Conservation (phyloP, 2,329 filamentous ascomycete species). For the Aureobasidium sp. region DNA sequence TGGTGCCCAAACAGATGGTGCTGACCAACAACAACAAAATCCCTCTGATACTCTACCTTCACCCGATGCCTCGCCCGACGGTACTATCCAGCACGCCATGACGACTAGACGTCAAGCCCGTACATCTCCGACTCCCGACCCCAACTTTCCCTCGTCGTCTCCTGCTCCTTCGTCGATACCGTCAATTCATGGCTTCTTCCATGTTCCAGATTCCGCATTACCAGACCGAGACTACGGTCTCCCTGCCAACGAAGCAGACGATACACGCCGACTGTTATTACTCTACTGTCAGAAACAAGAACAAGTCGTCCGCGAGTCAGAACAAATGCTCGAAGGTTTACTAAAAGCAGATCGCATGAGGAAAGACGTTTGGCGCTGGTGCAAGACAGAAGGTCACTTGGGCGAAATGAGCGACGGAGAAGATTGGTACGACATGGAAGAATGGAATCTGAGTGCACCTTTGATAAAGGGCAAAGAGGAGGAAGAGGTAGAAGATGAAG, state of each 20-base stretch:
- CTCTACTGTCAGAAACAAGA: constrained; percentile 81
- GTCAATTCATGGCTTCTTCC: constrained; percentile 69
- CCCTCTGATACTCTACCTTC: neutral
- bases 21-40: neutral
- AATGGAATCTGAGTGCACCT: constrained; percentile 68
- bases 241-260: constrained; percentile 67
- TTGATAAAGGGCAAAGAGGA: constrained; percentile 79
- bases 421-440: constrained; percentile 80
- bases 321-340: constrained; percentile 62
- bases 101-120: constrained; percentile 48
- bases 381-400: constrained; percentile 69
- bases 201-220: constrained; percentile 54
- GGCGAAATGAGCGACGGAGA: constrained; percentile 80
- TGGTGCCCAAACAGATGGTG: constrained; percentile 6
- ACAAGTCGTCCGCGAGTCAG: constrained; percentile 66
- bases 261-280: constrained; percentile 65
- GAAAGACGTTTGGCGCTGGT: constrained; percentile 64
- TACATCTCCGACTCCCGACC: constrained; percentile 31
- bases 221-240: constrained; percentile 66
- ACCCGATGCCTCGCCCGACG: constrained; percentile 8
- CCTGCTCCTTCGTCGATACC: constrained; percentile 42
- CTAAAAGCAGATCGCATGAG: constrained; percentile 66
- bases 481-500: constrained; percentile 65
- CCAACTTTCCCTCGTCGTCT: constrained; percentile 29
- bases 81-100: constrained; percentile 41